Conservation (phyloP, 495 filamentous ascomycete species). For the Penicillium maclennaniae region DNA sequence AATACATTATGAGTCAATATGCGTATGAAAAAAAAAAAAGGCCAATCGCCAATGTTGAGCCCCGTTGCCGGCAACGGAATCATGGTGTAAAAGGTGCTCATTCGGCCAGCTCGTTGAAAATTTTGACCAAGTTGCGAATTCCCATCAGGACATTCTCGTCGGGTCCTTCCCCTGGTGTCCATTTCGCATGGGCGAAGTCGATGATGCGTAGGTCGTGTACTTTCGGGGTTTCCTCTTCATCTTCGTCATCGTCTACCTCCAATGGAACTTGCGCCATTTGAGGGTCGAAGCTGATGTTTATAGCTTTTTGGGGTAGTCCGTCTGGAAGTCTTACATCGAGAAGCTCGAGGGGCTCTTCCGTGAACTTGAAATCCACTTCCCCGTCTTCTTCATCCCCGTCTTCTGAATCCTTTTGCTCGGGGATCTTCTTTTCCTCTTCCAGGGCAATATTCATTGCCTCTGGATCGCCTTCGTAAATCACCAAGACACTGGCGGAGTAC, state of each 20-base stretch:
- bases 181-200: constrained; percentile 92
- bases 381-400: constrained; percentile 47
- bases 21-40: neutral
- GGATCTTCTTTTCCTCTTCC: constrained; percentile 51
- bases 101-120: constrained; percentile 60
- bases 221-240: constrained; percentile 63
- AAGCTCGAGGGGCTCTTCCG: constrained; percentile 33
- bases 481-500: constrained; percentile 86
- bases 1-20: neutral
- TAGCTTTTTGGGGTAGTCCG: constrained; percentile 27
- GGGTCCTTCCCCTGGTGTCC: constrained; percentile 78
- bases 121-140: constrained; percentile 65
- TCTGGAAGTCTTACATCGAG: constrained; percentile 30
- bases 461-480: constrained; percentile 88
- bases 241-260: constrained; percentile 58
- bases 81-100: constrained; percentile 14
- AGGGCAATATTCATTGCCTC: constrained; percentile 63
- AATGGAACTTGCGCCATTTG: constrained; percentile 23
- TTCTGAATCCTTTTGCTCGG: constrained; percentile 23
- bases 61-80: constrained; percentile 31
- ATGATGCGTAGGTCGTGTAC: constrained; percentile 85
- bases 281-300: constrained; percentile 42
- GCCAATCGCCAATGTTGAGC: neutral
- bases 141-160: constrained; percentile 83
- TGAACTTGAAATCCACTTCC: constrained; percentile 55